Conservation (phyloP, 2,329 filamentous ascomycete genomes). For the Talaromyces islandicus region DNA sequence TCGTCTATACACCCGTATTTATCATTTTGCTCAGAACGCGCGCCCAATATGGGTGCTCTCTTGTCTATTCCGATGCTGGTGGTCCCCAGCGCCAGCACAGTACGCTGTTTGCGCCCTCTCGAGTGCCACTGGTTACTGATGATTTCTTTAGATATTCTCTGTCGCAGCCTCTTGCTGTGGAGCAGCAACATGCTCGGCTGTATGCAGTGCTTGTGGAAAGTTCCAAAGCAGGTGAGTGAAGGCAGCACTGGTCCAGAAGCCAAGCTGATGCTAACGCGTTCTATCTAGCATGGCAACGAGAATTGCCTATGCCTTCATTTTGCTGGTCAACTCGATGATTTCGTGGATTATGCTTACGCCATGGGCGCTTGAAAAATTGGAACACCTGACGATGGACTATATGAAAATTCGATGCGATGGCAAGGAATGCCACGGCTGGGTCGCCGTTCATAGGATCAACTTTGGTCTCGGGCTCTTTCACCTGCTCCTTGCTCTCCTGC, state of each 20-base stretch:
- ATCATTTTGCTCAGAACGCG: neutral
- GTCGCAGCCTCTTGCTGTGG: conserved; percentile 89
- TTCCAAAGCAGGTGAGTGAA: conserved; percentile 77
- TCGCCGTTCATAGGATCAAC: conserved; percentile 95
- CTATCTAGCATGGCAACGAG: conserved; percentile 82
- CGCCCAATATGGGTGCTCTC: conserved; percentile 71
- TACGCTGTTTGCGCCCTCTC: conserved; percentile 45
- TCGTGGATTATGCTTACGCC: conserved; percentile 99
- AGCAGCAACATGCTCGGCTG: conserved; percentile 90
- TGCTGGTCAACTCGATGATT: conserved; percentile 91
- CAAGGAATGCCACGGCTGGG: conserved; percentile 88
- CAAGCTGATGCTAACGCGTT: conserved; percentile 16
- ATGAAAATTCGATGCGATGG: conserved; percentile 91
- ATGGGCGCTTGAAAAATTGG: conserved; percentile 94
- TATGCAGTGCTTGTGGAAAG: conserved; percentile 93
- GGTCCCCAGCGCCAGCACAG: conserved; percentile 76
- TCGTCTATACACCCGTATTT: neutral
- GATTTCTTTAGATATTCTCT: conserved; percentile 57
- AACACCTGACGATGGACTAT: conserved; percentile 88
- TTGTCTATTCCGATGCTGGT: conserved; percentile 86
- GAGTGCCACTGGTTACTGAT: conserved; percentile 1
- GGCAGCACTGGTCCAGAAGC: neutral
- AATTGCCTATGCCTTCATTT: conserved; percentile 90
- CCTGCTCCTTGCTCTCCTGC: conserved; percentile 72
- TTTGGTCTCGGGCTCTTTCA: conserved; percentile 95